Base-by-base conservation (phyloP, 768 basidiomycete species). In the Boletales sp. region DNA sequence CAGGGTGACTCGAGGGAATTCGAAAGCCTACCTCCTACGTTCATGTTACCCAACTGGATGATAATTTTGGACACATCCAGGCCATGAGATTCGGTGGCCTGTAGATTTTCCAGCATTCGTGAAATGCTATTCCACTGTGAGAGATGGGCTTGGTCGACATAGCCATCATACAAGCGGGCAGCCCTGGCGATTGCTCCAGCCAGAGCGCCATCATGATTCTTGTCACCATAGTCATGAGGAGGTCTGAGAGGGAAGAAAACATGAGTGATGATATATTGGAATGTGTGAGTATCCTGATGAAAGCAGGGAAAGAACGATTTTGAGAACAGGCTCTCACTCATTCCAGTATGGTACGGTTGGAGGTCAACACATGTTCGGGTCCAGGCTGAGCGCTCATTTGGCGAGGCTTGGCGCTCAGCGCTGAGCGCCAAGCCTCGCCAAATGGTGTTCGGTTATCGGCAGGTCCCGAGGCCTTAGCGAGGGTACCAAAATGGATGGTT, bases 201-300 rank as follows among this genome's bases (percentile, higher is more conserved):
- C 0, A 77, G 57, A 1, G 58, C 52, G 19, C 51, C 48, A 5
- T 75, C 68, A 5, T 60, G 54, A 40, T 50, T 4, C 3, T 34
- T 49, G 11, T 57, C 48, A 47, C 77, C 74, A n/a, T 72, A 63
- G 8, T 58, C 48, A 35, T 68, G 66, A 0, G 76, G 76, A 3
- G 76, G 61, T 30, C 64, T 64, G 0, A 73, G 68, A 5, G 78
- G 77, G 13, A 70, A 53, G 51, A 78, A 74, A 0, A 79, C 62
- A 44, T 79, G 78, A 9, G 69, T 67, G 15, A 74, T 43, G 21
- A 70, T 55, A 53, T 74, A 78, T 35, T 50, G 14, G 29, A 50
- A 29, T 10, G 47, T 21, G 30, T 5, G 9, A 4, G 30, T 6
- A 10, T 45, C 50, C 31, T 13, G 15, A 30, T 17, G 11, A 38